Base-by-base conservation (phyloP, 208 protist species). In the Wallacemonas collosoma region DNA sequence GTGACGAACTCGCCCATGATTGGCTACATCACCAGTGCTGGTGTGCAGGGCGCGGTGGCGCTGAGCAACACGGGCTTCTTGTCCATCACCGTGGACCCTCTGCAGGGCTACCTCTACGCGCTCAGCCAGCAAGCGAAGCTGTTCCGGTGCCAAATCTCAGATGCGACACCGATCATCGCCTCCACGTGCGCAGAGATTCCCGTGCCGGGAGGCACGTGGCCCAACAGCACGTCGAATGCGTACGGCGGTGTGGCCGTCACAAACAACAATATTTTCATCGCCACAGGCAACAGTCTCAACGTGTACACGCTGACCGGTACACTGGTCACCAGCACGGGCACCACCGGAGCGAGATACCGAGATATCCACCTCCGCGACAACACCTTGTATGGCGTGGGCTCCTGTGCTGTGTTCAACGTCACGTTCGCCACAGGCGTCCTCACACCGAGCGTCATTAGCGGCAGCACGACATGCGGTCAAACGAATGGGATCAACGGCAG, bases 401-500 rank as follows among this genome's bases (percentile, higher is more conserved):
- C 4, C 41, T 72, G 51, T 14, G 68, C 72, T 36, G 17, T 89
- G 7, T 77, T 79, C 54, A 60, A 54, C 60, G 51, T 93, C 40
- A 65, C 73, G 41, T 1, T 68, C 14, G 2, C 17, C 38, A 11
- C 12, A 7, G n/a, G 12, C 40, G 38, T 62, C 2, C 6, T 68
- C 15, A 64, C 41, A 39, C 55, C 58, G 2, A 68, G 39, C 15
- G 39, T 86, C 35, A 73, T 55, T 3, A n/a, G 56, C 17, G 47
- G 54, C 53, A 68, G 67, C 38, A 41, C 68, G 2, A 44, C 40
- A n/a, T n/a, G 47, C 51, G 41, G 40, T 56, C 70, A 76, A 38
- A 50, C 48, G 4, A 77, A 87, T 41, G 84, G 84, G 11, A 36
- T 72, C 35, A 58, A 79, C 41, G 73, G 76, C 17, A 76, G 50